Conservation (phyloP, 108 stramenopile species). For the Cyclotella cryptica region DNA sequence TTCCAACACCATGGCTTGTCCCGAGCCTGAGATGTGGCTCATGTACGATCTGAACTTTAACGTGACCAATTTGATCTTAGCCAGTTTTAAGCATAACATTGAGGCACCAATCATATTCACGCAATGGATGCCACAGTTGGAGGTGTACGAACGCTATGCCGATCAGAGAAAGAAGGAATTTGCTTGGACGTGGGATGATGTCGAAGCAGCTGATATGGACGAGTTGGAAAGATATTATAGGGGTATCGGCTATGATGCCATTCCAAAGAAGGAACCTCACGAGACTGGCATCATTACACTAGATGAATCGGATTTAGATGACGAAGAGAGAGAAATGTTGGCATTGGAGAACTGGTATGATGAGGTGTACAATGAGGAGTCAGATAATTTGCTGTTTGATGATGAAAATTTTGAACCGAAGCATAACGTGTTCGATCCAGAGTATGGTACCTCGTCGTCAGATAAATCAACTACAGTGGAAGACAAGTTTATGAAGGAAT, state of each 20-base stretch:
- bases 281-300: slow-evolving; percentile 81
- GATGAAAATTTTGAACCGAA: slow-evolving; percentile 80
- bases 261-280: slow-evolving; percentile 70
- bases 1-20: slow-evolving; percentile 56
- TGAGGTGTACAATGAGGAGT: slow-evolving; percentile 88
- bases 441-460: slow-evolving; percentile 67
- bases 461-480: slow-evolving; percentile 68
- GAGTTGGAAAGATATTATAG: slow-evolving; percentile 80
- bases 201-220: slow-evolving; percentile 72
- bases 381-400: slow-evolving; percentile 83
- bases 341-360: slow-evolving; percentile 87
- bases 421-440: slow-evolving; percentile 79
- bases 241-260: slow-evolving; percentile 81
- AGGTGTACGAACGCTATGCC: slow-evolving; percentile 72
- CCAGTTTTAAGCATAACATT: slow-evolving; percentile 81
- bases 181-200: slow-evolving; percentile 84
- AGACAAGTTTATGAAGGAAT: slow-evolving; percentile 67
- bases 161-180: slow-evolving; percentile 72
- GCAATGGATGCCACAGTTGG: slow-evolving; percentile 87
- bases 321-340: slow-evolving; percentile 87
- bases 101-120: slow-evolving; percentile 81
- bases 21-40: slow-evolving; percentile 67
- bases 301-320: slow-evolving; percentile 71
- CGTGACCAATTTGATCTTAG: slow-evolving; percentile 83
- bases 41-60: slow-evolving; percentile 87